Conservation (phyloP, 164 flowering plant species). For the Cinnamomum chago region DNA sequence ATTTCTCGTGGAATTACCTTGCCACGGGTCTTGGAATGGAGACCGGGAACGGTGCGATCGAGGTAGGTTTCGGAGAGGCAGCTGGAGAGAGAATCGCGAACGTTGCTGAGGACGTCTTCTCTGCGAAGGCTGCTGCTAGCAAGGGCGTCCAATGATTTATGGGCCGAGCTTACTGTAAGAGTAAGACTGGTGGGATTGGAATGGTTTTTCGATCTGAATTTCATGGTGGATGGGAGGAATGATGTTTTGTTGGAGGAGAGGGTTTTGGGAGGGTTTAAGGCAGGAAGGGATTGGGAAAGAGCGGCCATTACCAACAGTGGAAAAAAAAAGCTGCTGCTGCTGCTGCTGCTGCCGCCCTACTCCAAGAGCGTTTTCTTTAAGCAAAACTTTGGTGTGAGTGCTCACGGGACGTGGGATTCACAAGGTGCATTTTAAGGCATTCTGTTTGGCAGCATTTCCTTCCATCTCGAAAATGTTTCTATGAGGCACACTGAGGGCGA, state of each 20-base stretch:
- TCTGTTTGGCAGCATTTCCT: too few relatives aligned
- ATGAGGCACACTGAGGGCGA: too few relatives aligned
- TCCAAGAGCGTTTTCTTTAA: too few relatives aligned
- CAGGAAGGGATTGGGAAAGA: not conserved
- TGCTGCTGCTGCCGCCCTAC: too few relatives aligned
- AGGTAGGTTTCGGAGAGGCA: constrained; percentile 86
- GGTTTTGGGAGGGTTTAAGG: constrained; percentile 20
- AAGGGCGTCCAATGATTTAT: constrained; percentile 1
- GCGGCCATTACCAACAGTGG: not conserved
- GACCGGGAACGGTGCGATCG: constrained; percentile 58
- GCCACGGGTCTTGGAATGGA: constrained; percentile 77
- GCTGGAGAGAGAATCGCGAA: constrained; percentile 38
- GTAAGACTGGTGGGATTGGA: not conserved
- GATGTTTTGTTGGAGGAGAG: constrained; percentile 4
- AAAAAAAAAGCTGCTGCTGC: too few relatives aligned
- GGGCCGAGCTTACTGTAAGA: not conserved
- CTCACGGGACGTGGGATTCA: too few relatives aligned
- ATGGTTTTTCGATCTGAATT: not conserved
- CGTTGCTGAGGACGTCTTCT: constrained; percentile 36
- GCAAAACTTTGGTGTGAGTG: too few relatives aligned
- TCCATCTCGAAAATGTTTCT: too few relatives aligned
- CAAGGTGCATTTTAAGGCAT: too few relatives aligned
- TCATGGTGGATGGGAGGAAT: not conserved
- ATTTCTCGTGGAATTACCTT: constrained; percentile 40
- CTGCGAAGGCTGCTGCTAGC: constrained; percentile 22